These are phyloP conservation scores for Vitis hybrid DNA, from an alignment of 177 flowering plant species.

Conservation along the genomic window DNA sequence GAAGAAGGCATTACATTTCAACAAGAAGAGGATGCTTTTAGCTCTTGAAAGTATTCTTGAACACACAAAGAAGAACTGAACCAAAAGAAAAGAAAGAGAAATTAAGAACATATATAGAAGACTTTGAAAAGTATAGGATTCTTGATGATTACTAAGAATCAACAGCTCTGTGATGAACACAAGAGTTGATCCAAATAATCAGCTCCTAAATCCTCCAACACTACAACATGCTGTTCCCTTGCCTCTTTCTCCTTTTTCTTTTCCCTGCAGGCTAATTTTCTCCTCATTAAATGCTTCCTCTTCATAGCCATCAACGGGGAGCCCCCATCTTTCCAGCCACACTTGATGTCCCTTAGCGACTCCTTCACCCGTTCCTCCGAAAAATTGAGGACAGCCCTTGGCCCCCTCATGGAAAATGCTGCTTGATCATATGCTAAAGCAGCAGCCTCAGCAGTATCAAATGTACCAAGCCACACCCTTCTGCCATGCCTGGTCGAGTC, in stretches of 20 bases:
- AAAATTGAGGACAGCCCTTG: slow-evolving; percentile 63
- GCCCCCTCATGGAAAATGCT: slow-evolving; percentile 61
- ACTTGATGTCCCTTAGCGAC: slow-evolving; percentile 46
- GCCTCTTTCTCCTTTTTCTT: slow-evolving; percentile 8
- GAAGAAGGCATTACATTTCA: too few relatives aligned
- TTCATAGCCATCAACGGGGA: slow-evolving; percentile 81
- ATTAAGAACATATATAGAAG: not conserved
- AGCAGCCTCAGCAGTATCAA: slow-evolving; percentile 76
- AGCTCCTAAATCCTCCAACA: slow-evolving; percentile 42
- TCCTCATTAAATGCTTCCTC: slow-evolving; percentile 54
- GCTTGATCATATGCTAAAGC: slow-evolving; percentile 90
- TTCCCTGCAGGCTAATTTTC: slow-evolving; percentile 20
- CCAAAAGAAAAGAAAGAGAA: not conserved
- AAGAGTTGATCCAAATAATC: slow-evolving; percentile 47
- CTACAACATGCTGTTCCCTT: slow-evolving; percentile 36
- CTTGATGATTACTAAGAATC: slow-evolving; percentile 1
- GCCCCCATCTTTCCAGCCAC: slow-evolving; percentile 31
- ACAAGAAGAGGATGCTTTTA: too few relatives aligned
- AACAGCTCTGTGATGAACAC: slow-evolving; percentile 19
- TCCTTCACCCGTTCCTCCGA: slow-evolving; percentile 58
- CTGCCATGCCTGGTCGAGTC: slow-evolving; percentile 51
- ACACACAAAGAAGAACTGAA: not conserved
- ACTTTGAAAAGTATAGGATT: too few relatives aligned
- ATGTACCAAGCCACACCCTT: slow-evolving; percentile 65
- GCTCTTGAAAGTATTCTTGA: not conserved